Base-by-base conservation (phyloP, 2,329 filamentous ascomycete species). In the Cordyceps cateniannulata region DNA sequence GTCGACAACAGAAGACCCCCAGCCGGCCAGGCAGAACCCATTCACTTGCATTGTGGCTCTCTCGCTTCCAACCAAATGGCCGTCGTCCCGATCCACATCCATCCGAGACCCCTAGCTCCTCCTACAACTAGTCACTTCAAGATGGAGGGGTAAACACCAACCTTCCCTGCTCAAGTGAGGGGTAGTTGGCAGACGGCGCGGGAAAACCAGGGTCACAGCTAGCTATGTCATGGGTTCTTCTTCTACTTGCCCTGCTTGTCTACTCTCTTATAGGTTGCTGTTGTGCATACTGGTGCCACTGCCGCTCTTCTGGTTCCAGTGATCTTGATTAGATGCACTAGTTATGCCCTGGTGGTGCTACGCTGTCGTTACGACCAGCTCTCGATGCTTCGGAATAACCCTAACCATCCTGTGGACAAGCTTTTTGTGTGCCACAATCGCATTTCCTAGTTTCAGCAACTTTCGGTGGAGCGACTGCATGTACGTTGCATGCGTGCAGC, bases 91-190 rank as follows among this genome's bases (percentile, higher is more conserved):
- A 35, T 59, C 57, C 57, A 59, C 57, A 50, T 22, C n/a, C 25
- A 24, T 44, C 32, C 57, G 49, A 53, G 57, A 59, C 57, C 57
- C 57, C 20, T 45, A 32, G 57, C 57, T 48, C 57, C 57, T 59
- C 57, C 40, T 52, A n/a, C 45, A 51, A 16, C 42, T 45, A 59
- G 57, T 48, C 57, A 59, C 40, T 50, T 50, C 48, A 50, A 59
- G 57, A 59, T 59, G 49, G 57, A 59, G 57, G 57, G 57, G 57
- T 59, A 59, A 58, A 47, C 27, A 53, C 29, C 42, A 52, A 38
- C 44, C 22, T 12, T 49, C 45, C 44, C 29, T 49, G 14, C 48
- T 44, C 57, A 53, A 59, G 57, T 59, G 57, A 59, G 57, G 57
- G 57, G 57, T 59, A 59, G 22, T 47, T n/a, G 48, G 52, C 45